Conservation (phyloP, 352 stramenopile species). For the Globisporangium acanthophoron region DNA sequence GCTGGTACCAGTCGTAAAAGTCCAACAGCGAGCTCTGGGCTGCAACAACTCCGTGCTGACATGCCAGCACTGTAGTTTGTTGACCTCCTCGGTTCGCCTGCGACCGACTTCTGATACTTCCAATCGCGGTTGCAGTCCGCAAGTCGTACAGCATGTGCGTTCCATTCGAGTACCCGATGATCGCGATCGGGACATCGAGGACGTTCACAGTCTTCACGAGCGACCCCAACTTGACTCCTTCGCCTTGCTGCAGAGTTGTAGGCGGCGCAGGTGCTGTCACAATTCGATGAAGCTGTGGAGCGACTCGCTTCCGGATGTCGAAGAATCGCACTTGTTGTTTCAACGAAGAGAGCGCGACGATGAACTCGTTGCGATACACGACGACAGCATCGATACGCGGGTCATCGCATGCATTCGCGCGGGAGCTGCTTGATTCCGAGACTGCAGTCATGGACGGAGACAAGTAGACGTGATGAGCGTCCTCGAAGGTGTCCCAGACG, state of each 20-base stretch:
- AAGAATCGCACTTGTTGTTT: conserved; percentile 42
- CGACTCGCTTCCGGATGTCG: conserved; percentile 22
- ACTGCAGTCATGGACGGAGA: conserved; percentile 4
- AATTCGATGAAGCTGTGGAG: conserved; percentile 23
- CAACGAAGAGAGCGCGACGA: conserved; percentile 29
- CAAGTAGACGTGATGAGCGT: conserved; percentile 33
- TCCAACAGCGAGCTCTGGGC: conserved; percentile 12
- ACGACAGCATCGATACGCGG: conserved; percentile 13
- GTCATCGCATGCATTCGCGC: too few relatives aligned
- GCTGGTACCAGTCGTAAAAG: conserved; percentile 34
- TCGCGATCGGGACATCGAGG: conserved; percentile 31
- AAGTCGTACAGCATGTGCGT: conserved; percentile 42
- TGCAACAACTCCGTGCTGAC: not conserved
- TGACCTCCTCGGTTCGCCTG: not conserved
- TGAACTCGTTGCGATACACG: conserved; percentile 18
- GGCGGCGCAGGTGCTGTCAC: conserved; percentile 17
- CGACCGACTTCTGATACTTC: conserved; percentile 21
- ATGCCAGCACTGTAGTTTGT: conserved; percentile 1
- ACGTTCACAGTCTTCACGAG: conserved; percentile 12
- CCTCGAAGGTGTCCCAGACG: conserved; percentile 50
- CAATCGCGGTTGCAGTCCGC: conserved; percentile 33
- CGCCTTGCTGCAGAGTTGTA: conserved; percentile 2
- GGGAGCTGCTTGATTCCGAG: too few relatives aligned
- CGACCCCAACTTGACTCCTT: not conserved
- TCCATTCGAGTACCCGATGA: conserved; percentile 43